phyloP scores from a whole-genome alignment of 164 flowering plant genomes.

The Buxus sempervirens region DNA sequence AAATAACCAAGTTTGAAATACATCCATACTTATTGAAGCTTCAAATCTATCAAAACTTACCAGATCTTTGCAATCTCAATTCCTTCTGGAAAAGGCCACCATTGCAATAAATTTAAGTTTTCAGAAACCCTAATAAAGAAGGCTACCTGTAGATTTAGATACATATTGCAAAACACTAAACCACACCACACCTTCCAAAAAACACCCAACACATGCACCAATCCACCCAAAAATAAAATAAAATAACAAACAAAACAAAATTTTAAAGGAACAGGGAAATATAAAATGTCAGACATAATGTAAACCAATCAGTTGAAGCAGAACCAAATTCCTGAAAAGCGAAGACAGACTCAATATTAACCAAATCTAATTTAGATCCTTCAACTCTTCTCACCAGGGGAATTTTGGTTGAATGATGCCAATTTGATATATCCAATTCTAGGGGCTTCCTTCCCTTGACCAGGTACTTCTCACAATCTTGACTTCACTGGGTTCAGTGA shows the following conservation, averaged over 20 bases:
- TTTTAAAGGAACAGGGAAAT: too few relatives aligned
- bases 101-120: conserved; percentile 53
- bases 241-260: too few relatives aligned
- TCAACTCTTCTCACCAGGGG: conserved; percentile 47
- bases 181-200: too few relatives aligned
- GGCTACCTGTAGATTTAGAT: too few relatives aligned
- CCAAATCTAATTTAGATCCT: neutral
- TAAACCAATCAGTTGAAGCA: neutral
- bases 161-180: too few relatives aligned
- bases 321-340: neutral
- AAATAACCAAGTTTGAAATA: too few relatives aligned
- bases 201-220: too few relatives aligned
- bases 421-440: conserved; percentile 90
- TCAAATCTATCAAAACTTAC: conserved; percentile 41
- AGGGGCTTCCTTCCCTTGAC: conserved; percentile 55
- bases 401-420: conserved; percentile 82
- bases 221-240: too few relatives aligned
- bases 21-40: too few relatives aligned
- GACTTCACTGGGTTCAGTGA: conserved; percentile 88
- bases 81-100: conserved; percentile 99
- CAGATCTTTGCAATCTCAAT: conserved; percentile 94
- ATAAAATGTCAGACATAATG: too few relatives aligned
- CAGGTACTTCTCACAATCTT: conserved; percentile 64
- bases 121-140: conserved; percentile 30
- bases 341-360: neutral